Conservation (phyloP, 129 eudicot species). For the Ambrosia artemisiifolia region DNA sequence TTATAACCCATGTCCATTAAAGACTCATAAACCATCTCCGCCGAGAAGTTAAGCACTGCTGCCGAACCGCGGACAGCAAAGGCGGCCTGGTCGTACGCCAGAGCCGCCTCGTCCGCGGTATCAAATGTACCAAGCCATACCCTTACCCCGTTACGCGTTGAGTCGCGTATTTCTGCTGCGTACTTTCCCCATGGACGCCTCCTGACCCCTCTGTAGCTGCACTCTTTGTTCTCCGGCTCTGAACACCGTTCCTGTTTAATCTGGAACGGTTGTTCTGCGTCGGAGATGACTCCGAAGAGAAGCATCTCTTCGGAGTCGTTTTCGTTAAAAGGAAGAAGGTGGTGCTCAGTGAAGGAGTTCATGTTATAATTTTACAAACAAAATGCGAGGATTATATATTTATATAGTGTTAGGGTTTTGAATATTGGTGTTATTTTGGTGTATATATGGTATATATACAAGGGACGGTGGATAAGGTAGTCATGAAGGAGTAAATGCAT, state of each 20-base stretch:
- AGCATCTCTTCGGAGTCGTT: conserved; percentile 26
- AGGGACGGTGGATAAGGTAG: not conserved
- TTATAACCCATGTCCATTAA: conserved; percentile 31
- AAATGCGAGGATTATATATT: not conserved
- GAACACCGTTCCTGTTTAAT: not conserved
- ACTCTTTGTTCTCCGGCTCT: conserved; percentile 1
- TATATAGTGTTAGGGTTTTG: too few relatives aligned
- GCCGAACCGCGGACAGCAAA: conserved; percentile 29
- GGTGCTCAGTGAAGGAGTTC: not conserved
- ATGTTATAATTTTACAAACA: not conserved
- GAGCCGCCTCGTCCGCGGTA: conserved; percentile 34
- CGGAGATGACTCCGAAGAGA: conserved; percentile 14
- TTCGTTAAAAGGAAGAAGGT: conserved; percentile 4
- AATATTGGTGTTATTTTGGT: not conserved
- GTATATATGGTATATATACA: not conserved
- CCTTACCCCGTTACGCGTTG: conserved; percentile 38
- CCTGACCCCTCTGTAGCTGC: conserved; percentile 35
- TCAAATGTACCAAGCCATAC: conserved; percentile 47
- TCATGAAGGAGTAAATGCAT: conserved; percentile 5
- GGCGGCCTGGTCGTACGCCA: conserved; percentile 43
- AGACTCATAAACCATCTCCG: conserved; percentile 31
- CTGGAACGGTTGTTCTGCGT: not conserved
- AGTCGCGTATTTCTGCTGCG: conserved; percentile 43
- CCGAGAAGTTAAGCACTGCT: conserved; percentile 35
- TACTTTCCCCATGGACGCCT: conserved; percentile 43